Evolutionary conservation across 1,139 yeast genomes (phyloP), one percentile per base, ranked within the genome.

Genomic region (Meyerozyma guilliermondii): DNA sequence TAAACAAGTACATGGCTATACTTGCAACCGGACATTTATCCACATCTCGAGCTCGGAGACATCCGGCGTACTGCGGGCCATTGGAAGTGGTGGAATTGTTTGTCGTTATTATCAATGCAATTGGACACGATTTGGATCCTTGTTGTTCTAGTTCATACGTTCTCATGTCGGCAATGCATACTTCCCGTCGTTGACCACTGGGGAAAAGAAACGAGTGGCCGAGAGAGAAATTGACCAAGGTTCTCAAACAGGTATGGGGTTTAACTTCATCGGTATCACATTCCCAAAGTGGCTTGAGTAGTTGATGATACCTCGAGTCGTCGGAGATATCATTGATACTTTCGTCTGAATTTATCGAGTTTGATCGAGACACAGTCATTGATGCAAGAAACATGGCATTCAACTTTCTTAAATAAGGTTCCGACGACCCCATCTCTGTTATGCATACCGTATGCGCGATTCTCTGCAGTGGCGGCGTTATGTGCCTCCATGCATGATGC

Each of bases 1-100:
- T 49, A 39, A 65, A 66, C 22, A 66, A 52, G 42, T 65, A 66
- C 11, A 60, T 52, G 2, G 66, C 55, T 5, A 66, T 44, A 1
- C 66, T 59, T 10, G 62, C 50, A 41, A 60, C 66, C 9, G 66
- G 63, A 47, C 72, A 66, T 38, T 54, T 50, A 47, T 64, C 66
- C 24, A 64, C 54, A 43, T 54, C 49, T 41, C 50, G 55, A 40
- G 60, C 57, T 39, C 71, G 52, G 20, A 65, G 48, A 35, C 65
- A 58, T 1, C 62, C 66, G 40, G 51, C 52, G 42, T 45, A 60
- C 7, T 47, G 54, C 2, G 49, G 48, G 16, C 35, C 39, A 41
- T 35, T 26, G 31, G 28, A 9, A 39, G 29, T 11, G 41, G 23
- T n/a, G 27, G 24, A n/a, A 16, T 35, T 34, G 26, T 34, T 28